phyloP scores from a whole-genome alignment of 2,329 filamentous ascomycete genomes.

The Aureobasidium sp. region DNA sequence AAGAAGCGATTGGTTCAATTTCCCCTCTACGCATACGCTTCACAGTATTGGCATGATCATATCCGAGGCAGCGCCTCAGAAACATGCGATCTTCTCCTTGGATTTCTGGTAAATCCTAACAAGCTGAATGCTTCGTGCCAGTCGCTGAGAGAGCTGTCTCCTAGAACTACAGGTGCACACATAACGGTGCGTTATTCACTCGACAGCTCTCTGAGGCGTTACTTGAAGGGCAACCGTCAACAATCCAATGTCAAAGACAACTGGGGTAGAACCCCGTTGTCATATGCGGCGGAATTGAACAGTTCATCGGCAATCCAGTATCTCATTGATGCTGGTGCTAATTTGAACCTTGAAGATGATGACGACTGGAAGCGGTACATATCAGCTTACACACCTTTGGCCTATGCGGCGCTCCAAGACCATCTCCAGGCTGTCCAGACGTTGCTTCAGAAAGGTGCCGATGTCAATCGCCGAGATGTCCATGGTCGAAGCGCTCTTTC shows the following conservation, averaged over 20 bases:
- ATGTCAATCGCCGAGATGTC: background rate
- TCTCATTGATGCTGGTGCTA: background rate
- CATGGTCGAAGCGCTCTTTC: background rate
- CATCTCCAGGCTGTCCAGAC: background rate
- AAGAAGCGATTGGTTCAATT: background rate
- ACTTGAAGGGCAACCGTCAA: too few relatives aligned
- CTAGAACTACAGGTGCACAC: background rate
- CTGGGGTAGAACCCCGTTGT: background rate
- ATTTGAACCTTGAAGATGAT: background rate
- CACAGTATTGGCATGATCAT: background rate
- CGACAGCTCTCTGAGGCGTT: too few relatives aligned
- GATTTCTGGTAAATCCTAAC: background rate
- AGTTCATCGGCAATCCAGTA: background rate
- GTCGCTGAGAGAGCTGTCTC: background rate
- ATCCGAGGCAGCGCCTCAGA: background rate
- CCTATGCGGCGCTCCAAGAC: background rate
- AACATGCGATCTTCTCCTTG: background rate
- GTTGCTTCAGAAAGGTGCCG: background rate
- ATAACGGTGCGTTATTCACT: too few relatives aligned
- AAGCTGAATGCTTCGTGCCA: background rate
- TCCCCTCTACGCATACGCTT: background rate
- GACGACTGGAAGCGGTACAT: too few relatives aligned
- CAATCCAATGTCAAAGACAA: background rate
- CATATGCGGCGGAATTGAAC: background rate
- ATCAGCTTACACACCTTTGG: background rate